These are phyloP conservation scores for Hypoxylon sp. DNA, from an alignment of 2,329 filamentous ascomycete genomes.

Conservation along the genomic window DNA sequence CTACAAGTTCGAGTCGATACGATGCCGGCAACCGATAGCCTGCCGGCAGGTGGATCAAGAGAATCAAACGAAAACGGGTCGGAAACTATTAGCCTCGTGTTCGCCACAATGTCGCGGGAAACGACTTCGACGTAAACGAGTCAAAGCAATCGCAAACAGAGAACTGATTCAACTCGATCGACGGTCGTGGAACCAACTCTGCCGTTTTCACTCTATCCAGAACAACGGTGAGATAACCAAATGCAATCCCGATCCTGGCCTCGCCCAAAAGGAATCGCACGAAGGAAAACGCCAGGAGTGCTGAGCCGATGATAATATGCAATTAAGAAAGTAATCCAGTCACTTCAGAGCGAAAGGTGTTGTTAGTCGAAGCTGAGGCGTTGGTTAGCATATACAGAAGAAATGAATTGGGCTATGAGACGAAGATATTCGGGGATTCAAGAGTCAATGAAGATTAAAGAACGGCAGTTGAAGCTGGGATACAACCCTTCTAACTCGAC, in stretches of 20 bases:
- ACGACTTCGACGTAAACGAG: conserved; percentile 36
- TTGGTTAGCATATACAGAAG: conserved; percentile 31
- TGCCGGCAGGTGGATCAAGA: conserved; percentile 39
- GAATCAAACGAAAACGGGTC: conserved; percentile 40
- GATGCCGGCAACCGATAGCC: conserved; percentile 43
- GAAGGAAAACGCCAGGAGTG: conserved; percentile 36
- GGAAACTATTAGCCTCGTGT: conserved; percentile 35
- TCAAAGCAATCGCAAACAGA: conserved; percentile 41
- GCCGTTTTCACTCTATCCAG: conserved; percentile 49
- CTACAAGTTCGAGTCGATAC: conserved; percentile 38
- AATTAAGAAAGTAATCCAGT: conserved; percentile 42
- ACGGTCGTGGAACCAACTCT: conserved; percentile 40
- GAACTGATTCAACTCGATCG: conserved; percentile 36
- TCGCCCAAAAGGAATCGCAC: conserved; percentile 41
- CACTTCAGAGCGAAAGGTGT: conserved; percentile 32
- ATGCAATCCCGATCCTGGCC: conserved; percentile 45
- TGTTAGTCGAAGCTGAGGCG: conserved; percentile 23
- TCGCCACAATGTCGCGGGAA: conserved; percentile 29
- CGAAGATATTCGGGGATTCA: conserved; percentile 4
- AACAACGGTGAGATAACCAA: conserved; percentile 45
- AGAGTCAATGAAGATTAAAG: conserved; percentile 5
- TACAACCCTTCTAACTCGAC: conserved; percentile 21
- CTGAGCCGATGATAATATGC: conserved; percentile 30
- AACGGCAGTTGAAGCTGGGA: conserved; percentile 24
- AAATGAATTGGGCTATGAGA: conserved; percentile 18